These are phyloP conservation scores for Thyridium curvatum DNA, from an alignment of 2,329 filamentous ascomycete genomes.

Conservation along the genomic window DNA sequence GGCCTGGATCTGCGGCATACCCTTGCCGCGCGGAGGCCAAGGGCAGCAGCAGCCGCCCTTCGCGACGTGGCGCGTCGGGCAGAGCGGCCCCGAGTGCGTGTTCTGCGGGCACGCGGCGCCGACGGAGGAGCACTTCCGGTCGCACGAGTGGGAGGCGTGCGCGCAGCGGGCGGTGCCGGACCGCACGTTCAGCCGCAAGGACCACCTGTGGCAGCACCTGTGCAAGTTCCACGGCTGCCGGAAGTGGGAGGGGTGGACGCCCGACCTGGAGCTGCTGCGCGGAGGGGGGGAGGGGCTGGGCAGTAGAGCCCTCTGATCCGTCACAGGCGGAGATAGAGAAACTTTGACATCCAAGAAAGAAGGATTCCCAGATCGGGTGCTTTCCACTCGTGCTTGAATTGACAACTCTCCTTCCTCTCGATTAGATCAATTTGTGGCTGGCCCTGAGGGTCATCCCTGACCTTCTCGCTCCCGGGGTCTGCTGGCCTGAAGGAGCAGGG, in stretches of 20 bases:
- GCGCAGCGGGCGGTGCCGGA: slow-evolving; percentile 36
- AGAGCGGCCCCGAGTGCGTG: slow-evolving; percentile 31
- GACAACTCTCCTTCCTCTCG: no score
- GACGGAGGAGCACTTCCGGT: slow-evolving; percentile 25
- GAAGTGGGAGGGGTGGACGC: slow-evolving; percentile 42
- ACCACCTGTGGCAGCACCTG: slow-evolving; percentile 25
- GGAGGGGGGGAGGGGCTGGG: no score
- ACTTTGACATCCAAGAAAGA: no score
- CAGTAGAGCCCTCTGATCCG: no score
- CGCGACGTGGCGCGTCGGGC: slow-evolving; percentile 41
- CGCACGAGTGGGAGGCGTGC: slow-evolving; percentile 39
- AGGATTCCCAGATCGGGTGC: no score
- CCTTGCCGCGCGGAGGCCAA: slow-evolving; percentile 20
- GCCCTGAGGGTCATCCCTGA: no score
- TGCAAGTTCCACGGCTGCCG: slow-evolving; percentile 37
- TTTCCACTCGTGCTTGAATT: no score
- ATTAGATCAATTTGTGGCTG: no score
- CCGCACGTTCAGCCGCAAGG: slow-evolving; percentile 33
- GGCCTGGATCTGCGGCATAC: slow-evolving; percentile 45
- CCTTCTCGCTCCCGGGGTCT: no score
- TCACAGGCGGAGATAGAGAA: no score
- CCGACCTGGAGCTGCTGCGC: slow-evolving; percentile 23
- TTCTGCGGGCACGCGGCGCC: slow-evolving; percentile 29
- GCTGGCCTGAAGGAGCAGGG: no score
- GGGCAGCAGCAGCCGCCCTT: slow-evolving; percentile 17